These are phyloP conservation scores for Epichloe scottii DNA, from an alignment of 2,329 filamentous ascomycete species.

Conservation along the genomic window DNA sequence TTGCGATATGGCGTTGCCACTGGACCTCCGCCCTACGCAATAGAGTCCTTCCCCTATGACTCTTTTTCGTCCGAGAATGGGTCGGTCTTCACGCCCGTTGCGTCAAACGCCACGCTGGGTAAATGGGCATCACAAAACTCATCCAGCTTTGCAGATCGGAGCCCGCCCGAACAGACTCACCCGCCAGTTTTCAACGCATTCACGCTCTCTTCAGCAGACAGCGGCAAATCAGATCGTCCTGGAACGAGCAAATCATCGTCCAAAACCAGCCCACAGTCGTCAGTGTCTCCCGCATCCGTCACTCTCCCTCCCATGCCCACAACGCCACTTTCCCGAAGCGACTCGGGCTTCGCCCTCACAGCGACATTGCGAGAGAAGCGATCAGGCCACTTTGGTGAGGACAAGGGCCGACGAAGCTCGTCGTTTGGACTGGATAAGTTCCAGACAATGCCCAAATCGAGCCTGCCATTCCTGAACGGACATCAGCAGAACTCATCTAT, in stretches of 20 bases:
- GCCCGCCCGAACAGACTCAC: slow-evolving; percentile 35
- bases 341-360: slow-evolving; percentile 81
- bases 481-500: slow-evolving; percentile 48
- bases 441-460: slow-evolving; percentile 54
- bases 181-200: slow-evolving; percentile 86
- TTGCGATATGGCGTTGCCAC: slow-evolving; percentile 71
- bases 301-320: slow-evolving; percentile 65
- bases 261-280: slow-evolving; percentile 48
- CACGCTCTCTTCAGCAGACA: slow-evolving; percentile 58
- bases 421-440: slow-evolving; percentile 73
- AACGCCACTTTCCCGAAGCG: slow-evolving; percentile 74
- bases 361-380: slow-evolving; percentile 85
- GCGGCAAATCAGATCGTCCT: slow-evolving; percentile 58
- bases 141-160: slow-evolving; percentile 64
- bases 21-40: slow-evolving; percentile 85
- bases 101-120: slow-evolving; percentile 59
- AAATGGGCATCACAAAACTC: slow-evolving; percentile 87
- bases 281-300: slow-evolving; percentile 63
- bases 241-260: slow-evolving; percentile 59
- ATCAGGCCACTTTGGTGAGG: slow-evolving; percentile 78
- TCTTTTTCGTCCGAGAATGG: slow-evolving; percentile 80
- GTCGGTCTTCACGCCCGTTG: slow-evolving; percentile 61
- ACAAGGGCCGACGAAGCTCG: slow-evolving; percentile 75
- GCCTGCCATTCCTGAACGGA: slow-evolving; percentile 59
- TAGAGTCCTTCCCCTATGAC: slow-evolving; percentile 86